Evolutionary conservation across 2,329 filamentous ascomycete genomes (phyloP).

Genomic region (Penicillium psychrosexuale): DNA sequence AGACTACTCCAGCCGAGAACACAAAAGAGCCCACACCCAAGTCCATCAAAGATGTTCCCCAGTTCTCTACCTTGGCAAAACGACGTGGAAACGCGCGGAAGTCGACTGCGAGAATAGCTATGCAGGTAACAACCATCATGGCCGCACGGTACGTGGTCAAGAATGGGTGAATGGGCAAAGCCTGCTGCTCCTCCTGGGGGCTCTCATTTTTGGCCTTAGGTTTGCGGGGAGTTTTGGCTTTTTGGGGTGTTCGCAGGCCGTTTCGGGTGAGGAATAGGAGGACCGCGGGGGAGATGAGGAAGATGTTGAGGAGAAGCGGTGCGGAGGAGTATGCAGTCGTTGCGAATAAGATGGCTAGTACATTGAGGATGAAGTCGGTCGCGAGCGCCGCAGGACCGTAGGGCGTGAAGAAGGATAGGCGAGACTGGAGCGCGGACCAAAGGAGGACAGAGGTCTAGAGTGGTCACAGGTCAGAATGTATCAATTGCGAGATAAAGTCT

Average conservation of each 20-base stretch:
- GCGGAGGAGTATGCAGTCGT: slow-evolving; percentile 78
- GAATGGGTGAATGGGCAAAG: slow-evolving; percentile 81
- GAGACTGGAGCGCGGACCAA: slow-evolving; percentile 84
- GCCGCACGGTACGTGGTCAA: slow-evolving; percentile 85
- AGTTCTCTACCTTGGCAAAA: slow-evolving; percentile 98
- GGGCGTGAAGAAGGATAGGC: slow-evolving; percentile 76
- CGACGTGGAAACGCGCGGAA: slow-evolving; percentile 89
- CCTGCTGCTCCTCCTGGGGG: slow-evolving; percentile 37
- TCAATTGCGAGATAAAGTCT: background rate
- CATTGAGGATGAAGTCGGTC: slow-evolving; percentile 85
- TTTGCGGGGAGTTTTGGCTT: slow-evolving; percentile 35
- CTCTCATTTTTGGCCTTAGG: slow-evolving; percentile 20
- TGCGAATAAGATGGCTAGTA: slow-evolving; percentile 75
- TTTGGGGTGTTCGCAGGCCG: slow-evolving; percentile 27
- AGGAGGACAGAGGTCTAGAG: slow-evolving; percentile 72
- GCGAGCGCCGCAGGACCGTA: slow-evolving; percentile 66
- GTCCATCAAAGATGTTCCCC: slow-evolving; percentile 99
- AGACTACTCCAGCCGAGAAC: slow-evolving; percentile 89
- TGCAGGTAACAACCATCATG: slow-evolving; percentile 87
- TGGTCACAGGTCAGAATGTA: background rate
- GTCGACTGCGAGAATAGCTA: slow-evolving; percentile 94
- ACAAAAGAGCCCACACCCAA: slow-evolving; percentile 96
- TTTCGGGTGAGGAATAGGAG: slow-evolving; percentile 54
- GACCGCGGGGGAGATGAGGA: slow-evolving; percentile 69
- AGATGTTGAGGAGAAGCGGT: slow-evolving; percentile 68